Evolutionary conservation across 208 protist genomes (phyloP).

Genomic region (Crithidia mellificae): DNA sequence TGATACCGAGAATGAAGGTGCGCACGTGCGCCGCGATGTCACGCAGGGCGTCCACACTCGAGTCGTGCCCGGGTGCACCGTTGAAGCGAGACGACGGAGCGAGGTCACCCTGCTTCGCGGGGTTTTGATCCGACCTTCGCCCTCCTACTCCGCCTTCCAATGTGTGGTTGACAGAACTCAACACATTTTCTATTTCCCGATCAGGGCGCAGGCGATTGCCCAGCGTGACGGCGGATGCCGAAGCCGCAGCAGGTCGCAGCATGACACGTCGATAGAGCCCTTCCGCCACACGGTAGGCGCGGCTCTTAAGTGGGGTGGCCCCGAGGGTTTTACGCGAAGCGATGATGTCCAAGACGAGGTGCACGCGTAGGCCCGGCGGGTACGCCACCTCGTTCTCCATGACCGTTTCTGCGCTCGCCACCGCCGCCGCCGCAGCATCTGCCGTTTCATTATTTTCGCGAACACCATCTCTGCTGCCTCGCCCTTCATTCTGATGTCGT

Average conservation of each 20-base stretch:
- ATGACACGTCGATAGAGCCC: slow-evolving; percentile 38
- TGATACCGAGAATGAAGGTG: slow-evolving; percentile 52
- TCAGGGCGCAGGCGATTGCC: background rate
- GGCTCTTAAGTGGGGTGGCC: slow-evolving; percentile 41
- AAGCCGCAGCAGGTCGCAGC: background rate
- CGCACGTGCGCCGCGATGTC: slow-evolving; percentile 20
- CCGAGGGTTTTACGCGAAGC: slow-evolving; percentile 79
- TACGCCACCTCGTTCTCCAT: background rate
- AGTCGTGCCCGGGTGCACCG: background rate
- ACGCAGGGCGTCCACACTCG: background rate
- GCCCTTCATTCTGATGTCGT: too few species aligned
- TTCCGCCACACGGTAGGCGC: slow-evolving; percentile 62
- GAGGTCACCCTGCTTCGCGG: too few species aligned
- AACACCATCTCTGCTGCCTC: too few species aligned
- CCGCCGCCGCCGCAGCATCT: too few species aligned
- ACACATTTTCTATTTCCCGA: background rate
- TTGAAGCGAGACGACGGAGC: too few species aligned
- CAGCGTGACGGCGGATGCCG: background rate
- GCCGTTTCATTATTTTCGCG: too few species aligned
- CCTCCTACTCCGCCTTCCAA: too few species aligned
- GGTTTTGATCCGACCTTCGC: too few species aligned
- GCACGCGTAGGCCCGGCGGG: slow-evolving; percentile 28
- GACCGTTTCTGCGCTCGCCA: too few species aligned
- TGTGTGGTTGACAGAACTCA: background rate
- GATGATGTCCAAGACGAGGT: slow-evolving; percentile 61